Conservation (phyloP, 805 yeast species). For the Wickerhamiella brachini region DNA sequence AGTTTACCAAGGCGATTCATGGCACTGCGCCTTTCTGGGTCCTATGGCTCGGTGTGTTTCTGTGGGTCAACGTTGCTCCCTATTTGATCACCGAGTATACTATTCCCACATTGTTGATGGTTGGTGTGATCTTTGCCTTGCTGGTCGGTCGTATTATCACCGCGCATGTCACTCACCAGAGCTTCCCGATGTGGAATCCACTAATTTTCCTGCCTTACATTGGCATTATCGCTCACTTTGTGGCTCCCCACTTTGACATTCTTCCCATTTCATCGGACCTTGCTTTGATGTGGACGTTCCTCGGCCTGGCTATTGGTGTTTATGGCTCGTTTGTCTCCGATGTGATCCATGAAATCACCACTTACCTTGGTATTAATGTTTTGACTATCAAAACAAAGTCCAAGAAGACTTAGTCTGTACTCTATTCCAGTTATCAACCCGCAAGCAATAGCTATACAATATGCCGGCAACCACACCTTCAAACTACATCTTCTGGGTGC, state of each 20-base stretch:
- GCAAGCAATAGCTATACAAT: too few species aligned
- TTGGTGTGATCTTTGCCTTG: conserved; percentile 68
- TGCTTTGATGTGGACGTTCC: conserved; percentile 36
- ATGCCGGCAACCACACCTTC: too few species aligned
- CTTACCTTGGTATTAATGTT: conserved; percentile 74
- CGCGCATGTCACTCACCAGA: conserved; percentile 70
- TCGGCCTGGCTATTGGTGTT: conserved; percentile 52
- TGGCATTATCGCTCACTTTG: conserved; percentile 57
- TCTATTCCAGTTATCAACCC: too few species aligned
- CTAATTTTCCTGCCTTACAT: conserved; percentile 43
- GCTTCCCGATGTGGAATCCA: conserved; percentile 54
- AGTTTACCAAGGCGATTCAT: conserved; percentile 27
- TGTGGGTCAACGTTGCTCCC: conserved; percentile 37
- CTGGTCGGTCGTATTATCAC: conserved; percentile 83
- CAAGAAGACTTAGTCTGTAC: background rate
- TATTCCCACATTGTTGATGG: conserved; percentile 35
- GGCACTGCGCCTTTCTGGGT: conserved; percentile 48
- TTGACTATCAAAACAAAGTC: conserved; percentile 49
- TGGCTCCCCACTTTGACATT: conserved; percentile 25
- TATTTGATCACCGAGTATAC: conserved; percentile 23
- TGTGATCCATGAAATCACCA: conserved; percentile 64
- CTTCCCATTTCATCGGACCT: conserved; percentile 36
- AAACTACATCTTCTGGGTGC: too few species aligned
- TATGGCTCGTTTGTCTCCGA: conserved; percentile 57
- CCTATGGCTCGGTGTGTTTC: conserved; percentile 38